These are phyloP conservation scores for Colletotrichum gigasporum DNA, from an alignment of 2,329 filamentous ascomycete species.

Conservation along the genomic window DNA sequence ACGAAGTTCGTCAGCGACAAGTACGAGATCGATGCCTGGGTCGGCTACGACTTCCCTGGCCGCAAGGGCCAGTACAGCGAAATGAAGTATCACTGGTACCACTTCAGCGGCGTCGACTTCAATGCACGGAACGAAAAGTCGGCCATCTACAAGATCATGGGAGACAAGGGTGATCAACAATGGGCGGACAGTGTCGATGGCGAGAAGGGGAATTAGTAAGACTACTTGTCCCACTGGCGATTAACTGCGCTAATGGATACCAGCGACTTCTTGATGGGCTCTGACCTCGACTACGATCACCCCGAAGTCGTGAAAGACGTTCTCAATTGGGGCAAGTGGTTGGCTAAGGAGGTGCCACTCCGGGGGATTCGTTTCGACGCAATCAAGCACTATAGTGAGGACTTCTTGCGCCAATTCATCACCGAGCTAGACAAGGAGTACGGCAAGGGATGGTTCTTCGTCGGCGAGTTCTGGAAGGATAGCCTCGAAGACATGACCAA, in stretches of 20 bases:
- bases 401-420: conserved; percentile 75
- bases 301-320: conserved; percentile 72
- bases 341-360: conserved; percentile 67
- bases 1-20: conserved; percentile 64
- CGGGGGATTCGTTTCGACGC: conserved; percentile 77
- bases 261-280: conserved; percentile 77
- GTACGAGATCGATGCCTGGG: conserved; percentile 75
- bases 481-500: conserved; percentile 43
- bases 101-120: conserved; percentile 77
- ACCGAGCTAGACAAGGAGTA: conserved; percentile 60
- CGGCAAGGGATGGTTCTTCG: conserved; percentile 47
- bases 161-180: conserved; percentile 62
- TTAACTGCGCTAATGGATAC: too few relatives aligned
- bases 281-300: conserved; percentile 73
- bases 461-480: conserved; percentile 51
- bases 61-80: conserved; percentile 69
- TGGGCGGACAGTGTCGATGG: conserved; percentile 69
- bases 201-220: conserved; percentile 70
- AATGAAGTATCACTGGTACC: conserved; percentile 74
- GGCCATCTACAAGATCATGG: conserved; percentile 75
- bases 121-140: conserved; percentile 66
- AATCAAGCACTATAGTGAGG: conserved; percentile 75
- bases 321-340: conserved; percentile 74
- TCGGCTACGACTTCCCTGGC: conserved; percentile 74
- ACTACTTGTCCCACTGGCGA: conserved; percentile 57